Base-by-base conservation (phyloP, 2,329 filamentous ascomycete species). In the Rutstroemia sp. region DNA sequence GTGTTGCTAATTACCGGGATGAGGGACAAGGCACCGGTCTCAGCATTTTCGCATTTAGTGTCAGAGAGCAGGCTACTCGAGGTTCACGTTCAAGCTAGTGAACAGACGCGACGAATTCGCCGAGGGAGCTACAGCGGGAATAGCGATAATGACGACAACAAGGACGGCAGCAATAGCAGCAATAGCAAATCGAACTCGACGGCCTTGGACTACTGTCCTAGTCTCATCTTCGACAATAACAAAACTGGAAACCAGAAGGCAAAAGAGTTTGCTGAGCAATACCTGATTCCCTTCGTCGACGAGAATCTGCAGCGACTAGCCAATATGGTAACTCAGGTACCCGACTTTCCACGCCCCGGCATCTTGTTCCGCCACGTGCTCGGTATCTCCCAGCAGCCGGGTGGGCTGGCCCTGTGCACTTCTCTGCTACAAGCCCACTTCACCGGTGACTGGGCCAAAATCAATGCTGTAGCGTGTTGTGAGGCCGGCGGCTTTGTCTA, bases 401-500 rank as follows among this genome's bases (percentile, higher is more conserved):
- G 19, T 19, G 19, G 19, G 19, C 19, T 19, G 19, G 19, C 19
- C 19, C 19, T 19, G 19, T 19, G 19, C 19, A 19, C 19, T 19
- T 19, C 19, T 61, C 69, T 86, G 38, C 65, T 85, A 7, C 67
- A 73, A 65, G 60, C 60, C 3, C 73, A 75, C 53, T 80, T 80
- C 60, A 44, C 52, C 0, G 73, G 73, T 23, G 66, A 76, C 58
- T 83, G 78, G 81, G 27, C 60, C 2, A 68, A 72, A 48, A 60
- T 83, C 21, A 67, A 72, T 54, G 71, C 64, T 1, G 61, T 87
- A 6, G 76, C 65, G 2, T 76, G 71, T 62, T 84, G 80, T 63
- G 82, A 86, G 69, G 73, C 73, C 0, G 82, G 83, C 46, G 80
- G 82, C 21, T 78, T 78, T 57, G 56, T 83, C 56, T 84, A 69